Evolutionary conservation across 176 grass and related monocot species (phyloP).

Genomic region (Panicum miliaceum): DNA sequence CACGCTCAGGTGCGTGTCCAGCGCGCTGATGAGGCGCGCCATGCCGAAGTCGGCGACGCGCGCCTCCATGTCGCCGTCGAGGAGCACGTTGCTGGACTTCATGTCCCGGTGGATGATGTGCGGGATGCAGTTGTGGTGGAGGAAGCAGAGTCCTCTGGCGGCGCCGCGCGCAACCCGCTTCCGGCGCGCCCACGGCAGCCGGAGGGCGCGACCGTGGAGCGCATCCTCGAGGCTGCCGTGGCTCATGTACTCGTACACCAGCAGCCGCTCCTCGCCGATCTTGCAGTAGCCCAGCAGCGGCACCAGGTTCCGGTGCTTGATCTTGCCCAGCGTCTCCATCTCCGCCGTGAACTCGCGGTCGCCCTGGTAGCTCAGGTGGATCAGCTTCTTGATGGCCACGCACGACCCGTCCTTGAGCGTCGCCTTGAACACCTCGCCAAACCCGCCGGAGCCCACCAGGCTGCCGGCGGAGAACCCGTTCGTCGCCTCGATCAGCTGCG

Average conservation of each 20-base stretch:
- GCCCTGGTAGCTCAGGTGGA: conserved; percentile 93
- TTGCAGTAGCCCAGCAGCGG: conserved; percentile 90
- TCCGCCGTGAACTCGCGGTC: conserved; percentile 97
- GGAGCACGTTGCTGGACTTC: conserved; percentile 97
- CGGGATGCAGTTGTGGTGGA: conserved; percentile 98
- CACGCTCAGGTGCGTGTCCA: conserved; percentile 94
- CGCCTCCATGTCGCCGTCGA: conserved; percentile 77
- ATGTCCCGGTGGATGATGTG: conserved; percentile 99
- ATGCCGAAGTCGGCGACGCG: conserved; percentile 92
- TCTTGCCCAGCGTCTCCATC: conserved; percentile 98
- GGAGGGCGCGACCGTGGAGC: conserved; percentile 47
- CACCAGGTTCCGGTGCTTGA: conserved; percentile 90
- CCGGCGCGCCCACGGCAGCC: conserved; percentile 54
- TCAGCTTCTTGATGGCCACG: conserved; percentile 95
- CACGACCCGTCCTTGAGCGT: conserved; percentile 82
- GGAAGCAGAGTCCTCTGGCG: conserved; percentile 82
- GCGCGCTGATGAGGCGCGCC: conserved; percentile 83
- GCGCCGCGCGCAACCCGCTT: conserved; percentile 73
- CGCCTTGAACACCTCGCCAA: conserved; percentile 98
- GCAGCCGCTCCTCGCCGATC: conserved; percentile 92
- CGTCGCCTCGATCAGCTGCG: conserved; percentile 96
- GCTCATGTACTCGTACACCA: conserved; percentile 96
- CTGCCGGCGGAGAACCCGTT: conserved; percentile 81
- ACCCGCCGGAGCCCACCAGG: conserved; percentile 84
- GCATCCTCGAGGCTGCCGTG: conserved; percentile 88